A percentile compares a stretch with the other conserved stretches of the same genome.
Conservation (phyloP, 2,329 filamentous ascomycete genomes). For the Pseudopithomyces chartarum region DNA sequence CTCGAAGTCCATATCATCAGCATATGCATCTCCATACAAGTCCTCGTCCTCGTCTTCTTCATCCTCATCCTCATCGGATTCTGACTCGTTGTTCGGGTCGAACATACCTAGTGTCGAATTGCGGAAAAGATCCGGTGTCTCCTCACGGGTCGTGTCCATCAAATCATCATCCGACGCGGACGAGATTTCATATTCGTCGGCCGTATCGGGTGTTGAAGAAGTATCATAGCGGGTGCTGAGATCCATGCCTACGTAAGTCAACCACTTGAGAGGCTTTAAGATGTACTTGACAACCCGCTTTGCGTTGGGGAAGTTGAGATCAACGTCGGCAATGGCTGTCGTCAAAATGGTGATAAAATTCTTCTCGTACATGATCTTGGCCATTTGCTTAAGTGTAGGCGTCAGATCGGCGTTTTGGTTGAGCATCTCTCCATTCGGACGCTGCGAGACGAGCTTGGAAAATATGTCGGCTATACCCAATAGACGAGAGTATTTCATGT, state of each 20-base stretch:
- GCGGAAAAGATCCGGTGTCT: conserved; percentile 95
- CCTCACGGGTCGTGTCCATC: conserved; percentile 72
- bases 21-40: conserved; percentile 91
- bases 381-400: conserved; percentile 78
- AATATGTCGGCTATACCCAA: conserved; percentile 89
- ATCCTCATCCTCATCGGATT: conserved; percentile 71
- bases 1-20: conserved; percentile 89
- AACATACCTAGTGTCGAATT: conserved; percentile 96
- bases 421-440: conserved; percentile 40
- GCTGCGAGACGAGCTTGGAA: conserved; percentile 81
- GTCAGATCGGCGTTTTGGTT: conserved; percentile 44
- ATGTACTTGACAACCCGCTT: conserved; percentile 98
- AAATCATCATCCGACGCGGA: conserved; percentile 89
- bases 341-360: conserved; percentile 90
- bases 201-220: conserved; percentile 65
- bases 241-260: conserved; percentile 85
- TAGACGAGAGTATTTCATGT: conserved; percentile 85
- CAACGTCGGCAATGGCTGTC: conserved; percentile 90
- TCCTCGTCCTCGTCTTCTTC: conserved; percentile 69
- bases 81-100: conserved; percentile 81
- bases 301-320: conserved; percentile 90
- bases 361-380: conserved; percentile 98
- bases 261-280: conserved; percentile 80
- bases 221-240: conserved; percentile 83
- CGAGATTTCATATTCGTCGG: conserved; percentile 85